Base-by-base conservation (phyloP, 192 early-diverging fungal species). In the Coemansia sp. region DNA sequence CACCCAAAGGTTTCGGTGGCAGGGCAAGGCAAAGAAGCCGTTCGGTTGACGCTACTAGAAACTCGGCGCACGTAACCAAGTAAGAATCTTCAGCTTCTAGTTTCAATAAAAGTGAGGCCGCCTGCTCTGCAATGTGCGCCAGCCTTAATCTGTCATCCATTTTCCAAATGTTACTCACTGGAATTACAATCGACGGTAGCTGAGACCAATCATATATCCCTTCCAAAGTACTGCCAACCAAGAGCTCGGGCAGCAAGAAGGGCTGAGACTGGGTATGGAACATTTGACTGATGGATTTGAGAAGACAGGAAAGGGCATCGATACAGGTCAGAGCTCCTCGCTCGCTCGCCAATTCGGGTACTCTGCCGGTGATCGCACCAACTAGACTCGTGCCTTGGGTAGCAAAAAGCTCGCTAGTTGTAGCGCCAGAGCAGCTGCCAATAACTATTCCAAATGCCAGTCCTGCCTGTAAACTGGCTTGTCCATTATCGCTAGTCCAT, bases 21-120 rank as follows among this genome's bases (percentile, higher is more conserved):
- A 71, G 28, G 1, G 71, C 64, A 9, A 74, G 50, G 4, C 64
- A 51, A 5, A 74, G 28, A 4, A 67, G 39, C 1, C 60, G 59
- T 46, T 74, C 71, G 9, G 51, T 32, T 8, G 60, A 53, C 3
- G 43, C 56, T 10, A 62, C 58, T 20, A 67, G 10, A 20, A 74
- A 46, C 37, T 67, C 71, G 6, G 64, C 60, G 15, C 56, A 64
- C 2, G 55, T 35, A 19, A 18, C 26, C 22, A 49, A 19, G 25
- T 61, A 56, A 8, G 15, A 22, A 3, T 22, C 38, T 11, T 17
- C 30, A 3, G 29, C 4, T 15, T 48, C 46, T 9, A 36, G 9
- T 1, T 9, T 4, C n/a, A 36, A 22, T 20, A 74, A 39, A 20
- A 28, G 33, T 18, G 26, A 11, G 1, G 52, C 56, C 3, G 72